phyloP scores from a whole-genome alignment of 2,329 filamentous ascomycete species.

The Emydomyces testavorans region DNA sequence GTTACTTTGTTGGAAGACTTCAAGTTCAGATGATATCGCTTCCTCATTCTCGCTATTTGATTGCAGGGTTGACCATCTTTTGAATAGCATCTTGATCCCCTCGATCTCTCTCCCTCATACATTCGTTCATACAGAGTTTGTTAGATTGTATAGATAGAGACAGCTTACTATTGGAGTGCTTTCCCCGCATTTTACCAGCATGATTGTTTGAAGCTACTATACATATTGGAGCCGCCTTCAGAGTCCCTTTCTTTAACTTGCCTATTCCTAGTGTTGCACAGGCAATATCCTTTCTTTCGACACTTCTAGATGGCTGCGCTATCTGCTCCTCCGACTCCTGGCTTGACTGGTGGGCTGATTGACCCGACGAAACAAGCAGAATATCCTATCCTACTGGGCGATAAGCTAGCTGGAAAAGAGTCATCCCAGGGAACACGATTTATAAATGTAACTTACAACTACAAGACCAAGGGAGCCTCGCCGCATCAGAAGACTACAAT shows the following conservation, averaged over 20 bases:
- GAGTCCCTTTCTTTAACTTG: neutral
- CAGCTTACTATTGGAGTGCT: neutral
- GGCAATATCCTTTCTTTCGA: neutral
- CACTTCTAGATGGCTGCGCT: neutral
- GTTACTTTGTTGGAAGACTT: too few species aligned
- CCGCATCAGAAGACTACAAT: constrained; percentile 31
- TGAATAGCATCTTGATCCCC: neutral
- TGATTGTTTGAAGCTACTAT: neutral
- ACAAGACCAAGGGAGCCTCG: constrained; percentile 35
- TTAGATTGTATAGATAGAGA: neutral
- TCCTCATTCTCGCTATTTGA: neutral
- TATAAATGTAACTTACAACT: constrained; percentile 37
- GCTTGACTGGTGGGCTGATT: constrained; percentile 28
- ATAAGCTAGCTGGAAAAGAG: constrained; percentile 28
- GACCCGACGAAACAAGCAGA: constrained; percentile 38
- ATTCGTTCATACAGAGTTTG: too few species aligned
- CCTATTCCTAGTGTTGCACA: neutral
- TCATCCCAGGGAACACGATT: constrained; percentile 20
- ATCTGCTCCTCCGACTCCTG: constrained; percentile 9
- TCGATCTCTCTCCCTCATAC: too few species aligned
- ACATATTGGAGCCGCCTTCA: neutral
- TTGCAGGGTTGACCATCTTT: neutral
- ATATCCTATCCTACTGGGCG: constrained; percentile 37
- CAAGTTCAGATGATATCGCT: neutral
- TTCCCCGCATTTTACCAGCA: neutral